These are phyloP conservation scores for Blepharisma stoltei DNA, from an alignment of 73 alveolate genomes.

Conservation along the genomic window DNA sequence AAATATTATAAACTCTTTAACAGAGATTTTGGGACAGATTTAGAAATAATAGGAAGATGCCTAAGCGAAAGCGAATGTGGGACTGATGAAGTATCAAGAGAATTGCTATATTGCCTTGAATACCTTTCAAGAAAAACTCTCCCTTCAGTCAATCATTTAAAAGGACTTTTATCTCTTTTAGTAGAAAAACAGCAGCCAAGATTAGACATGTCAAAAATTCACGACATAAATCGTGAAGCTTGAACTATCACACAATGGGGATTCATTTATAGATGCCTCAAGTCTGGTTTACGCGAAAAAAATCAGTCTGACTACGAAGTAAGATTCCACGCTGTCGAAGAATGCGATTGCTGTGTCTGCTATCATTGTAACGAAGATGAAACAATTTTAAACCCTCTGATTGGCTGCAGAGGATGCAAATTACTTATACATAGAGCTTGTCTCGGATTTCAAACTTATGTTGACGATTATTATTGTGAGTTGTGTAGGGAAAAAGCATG, in stretches of 20 bases:
- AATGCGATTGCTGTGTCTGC: slow-evolving; percentile 6
- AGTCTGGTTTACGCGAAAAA: slow-evolving; percentile 4
- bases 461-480: background rate
- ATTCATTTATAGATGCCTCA: background rate
- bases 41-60: background rate
- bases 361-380: slow-evolving; percentile 1
- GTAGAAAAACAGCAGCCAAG: background rate
- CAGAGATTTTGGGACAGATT: background rate
- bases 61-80: background rate
- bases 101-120: background rate
- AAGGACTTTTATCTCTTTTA: slow-evolving; percentile 3
- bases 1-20: background rate
- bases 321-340: background rate
- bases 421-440: slow-evolving; percentile 4
- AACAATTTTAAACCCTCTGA: background rate
- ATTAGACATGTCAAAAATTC: background rate
- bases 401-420: slow-evolving; percentile 20
- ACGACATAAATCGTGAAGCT: background rate
- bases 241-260: slow-evolving; percentile 3
- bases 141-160: background rate
- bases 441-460: background rate
- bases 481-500: background rate
- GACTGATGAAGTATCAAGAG: slow-evolving; percentile 11
- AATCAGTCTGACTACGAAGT: background rate
- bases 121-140: background rate